Conservation (phyloP, 78 protist genomes). For the Monocercomonoides exilis region DNA sequence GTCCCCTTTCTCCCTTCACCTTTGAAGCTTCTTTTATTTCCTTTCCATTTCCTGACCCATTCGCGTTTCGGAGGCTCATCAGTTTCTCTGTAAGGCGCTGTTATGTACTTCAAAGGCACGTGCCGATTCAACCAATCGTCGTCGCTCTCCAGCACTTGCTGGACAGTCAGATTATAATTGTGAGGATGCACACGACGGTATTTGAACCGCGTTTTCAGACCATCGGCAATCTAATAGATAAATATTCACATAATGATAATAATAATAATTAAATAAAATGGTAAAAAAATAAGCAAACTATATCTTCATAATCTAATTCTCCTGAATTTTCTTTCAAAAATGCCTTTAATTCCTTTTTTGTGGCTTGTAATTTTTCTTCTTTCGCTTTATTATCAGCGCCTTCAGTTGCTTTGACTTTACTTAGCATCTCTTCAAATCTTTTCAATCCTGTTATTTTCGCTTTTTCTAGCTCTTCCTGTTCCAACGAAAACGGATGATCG, state of each 20-base stretch:
- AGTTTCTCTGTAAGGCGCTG: slow-evolving; percentile 1
- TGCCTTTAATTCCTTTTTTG: not conserved
- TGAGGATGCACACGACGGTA: slow-evolving; percentile 43
- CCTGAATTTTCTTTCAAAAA: not conserved
- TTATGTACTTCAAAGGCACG: slow-evolving; percentile 33
- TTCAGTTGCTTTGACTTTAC: no score
- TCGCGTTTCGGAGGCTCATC: slow-evolving; percentile 9
- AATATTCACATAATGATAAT: no score
- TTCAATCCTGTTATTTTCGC: no score
- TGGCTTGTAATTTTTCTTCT: not conserved
- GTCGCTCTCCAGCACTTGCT: slow-evolving; percentile 29
- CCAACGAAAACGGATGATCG: no score
- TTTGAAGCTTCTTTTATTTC: no score
- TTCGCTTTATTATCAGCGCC: not conserved
- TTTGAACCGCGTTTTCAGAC: slow-evolving; percentile 35
- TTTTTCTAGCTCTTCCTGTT: no score
- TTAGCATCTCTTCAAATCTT: no score
- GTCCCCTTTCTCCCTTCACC: no score
- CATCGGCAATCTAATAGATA: not conserved
- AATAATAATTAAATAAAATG: not conserved
- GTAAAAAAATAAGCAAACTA: not conserved
- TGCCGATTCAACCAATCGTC: slow-evolving; percentile 38
- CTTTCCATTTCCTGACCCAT: no score
- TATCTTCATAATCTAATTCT: not conserved
- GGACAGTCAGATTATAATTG: slow-evolving; percentile 24